Evolutionary conservation across 2,329 filamentous ascomycete genomes (phyloP).

Genomic region (Aureobasidium sp.): DNA sequence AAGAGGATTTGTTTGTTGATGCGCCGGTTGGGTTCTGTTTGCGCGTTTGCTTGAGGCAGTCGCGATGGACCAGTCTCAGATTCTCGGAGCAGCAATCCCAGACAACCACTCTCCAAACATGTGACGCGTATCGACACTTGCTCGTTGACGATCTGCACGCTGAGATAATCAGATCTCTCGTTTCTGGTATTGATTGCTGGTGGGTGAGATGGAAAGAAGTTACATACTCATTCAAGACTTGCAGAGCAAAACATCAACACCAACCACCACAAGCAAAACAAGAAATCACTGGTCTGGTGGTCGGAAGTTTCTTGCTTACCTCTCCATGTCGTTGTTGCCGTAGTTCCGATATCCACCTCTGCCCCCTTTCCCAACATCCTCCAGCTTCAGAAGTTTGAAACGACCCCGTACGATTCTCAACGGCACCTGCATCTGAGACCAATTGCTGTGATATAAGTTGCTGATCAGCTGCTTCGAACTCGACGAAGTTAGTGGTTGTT

Average conservation of each 20-base stretch:
- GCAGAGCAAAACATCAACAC: neutral
- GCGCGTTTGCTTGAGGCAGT: neutral
- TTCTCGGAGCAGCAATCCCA: neutral
- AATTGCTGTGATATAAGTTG: neutral
- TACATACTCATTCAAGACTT: neutral
- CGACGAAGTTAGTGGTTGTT: neutral
- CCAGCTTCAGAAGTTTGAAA: neutral
- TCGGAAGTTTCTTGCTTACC: neutral
- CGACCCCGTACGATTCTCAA: neutral
- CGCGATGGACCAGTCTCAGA: neutral
- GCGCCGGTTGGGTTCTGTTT: neutral
- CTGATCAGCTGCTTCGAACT: neutral
- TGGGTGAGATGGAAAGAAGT: too few species aligned
- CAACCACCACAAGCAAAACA: neutral
- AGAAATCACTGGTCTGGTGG: slow-evolving; percentile 1
- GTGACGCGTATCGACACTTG: too few species aligned
- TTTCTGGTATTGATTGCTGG: too few species aligned
- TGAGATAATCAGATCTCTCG: too few species aligned
- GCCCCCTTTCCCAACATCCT: neutral
- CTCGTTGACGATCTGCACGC: too few species aligned
- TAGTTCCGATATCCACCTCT: neutral
- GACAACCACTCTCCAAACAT: neutral
- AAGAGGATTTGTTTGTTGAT: neutral
- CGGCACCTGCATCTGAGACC: neutral
- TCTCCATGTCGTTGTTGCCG: neutral